phyloP scores from a whole-genome alignment of 345 rosid genomes.

The rapeseed (Brassica napus) region DNA sequence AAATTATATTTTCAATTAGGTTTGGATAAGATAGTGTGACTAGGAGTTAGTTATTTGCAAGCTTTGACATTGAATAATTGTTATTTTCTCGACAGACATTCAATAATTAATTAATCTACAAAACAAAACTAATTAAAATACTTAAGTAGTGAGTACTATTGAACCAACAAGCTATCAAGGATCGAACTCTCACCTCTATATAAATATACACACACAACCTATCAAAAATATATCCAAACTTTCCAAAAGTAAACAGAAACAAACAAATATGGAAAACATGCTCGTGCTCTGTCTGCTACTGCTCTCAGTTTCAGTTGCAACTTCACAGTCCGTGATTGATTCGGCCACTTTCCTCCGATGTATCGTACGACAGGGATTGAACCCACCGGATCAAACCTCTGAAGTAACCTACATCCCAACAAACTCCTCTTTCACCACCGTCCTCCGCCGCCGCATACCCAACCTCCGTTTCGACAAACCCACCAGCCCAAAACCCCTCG shows the following conservation, averaged over 20 bases:
- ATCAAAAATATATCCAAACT: slow-evolving; percentile 3
- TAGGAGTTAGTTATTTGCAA: neutral
- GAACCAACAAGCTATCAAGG: neutral
- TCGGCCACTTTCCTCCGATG: slow-evolving; percentile 11
- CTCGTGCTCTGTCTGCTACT: neutral
- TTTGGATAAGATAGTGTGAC: slow-evolving; percentile 1
- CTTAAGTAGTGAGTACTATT: neutral
- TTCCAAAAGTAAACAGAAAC: neutral
- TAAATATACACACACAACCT: neutral
- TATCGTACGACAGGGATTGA: neutral
- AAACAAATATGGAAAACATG: slow-evolving; percentile 1
- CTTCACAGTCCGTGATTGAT: slow-evolving; percentile 28
- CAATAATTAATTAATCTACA: neutral
- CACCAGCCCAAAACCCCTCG: slow-evolving; percentile 46
- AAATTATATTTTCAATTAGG: neutral
- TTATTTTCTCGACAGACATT: neutral
- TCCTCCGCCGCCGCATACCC: slow-evolving; percentile 40
- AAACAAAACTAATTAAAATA: neutral
- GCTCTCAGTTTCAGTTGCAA: slow-evolving; percentile 6
- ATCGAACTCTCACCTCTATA: neutral
- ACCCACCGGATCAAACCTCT: slow-evolving; percentile 17
- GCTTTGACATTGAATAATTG: neutral
- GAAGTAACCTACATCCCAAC: slow-evolving; percentile 25
- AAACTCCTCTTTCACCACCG: slow-evolving; percentile 37
- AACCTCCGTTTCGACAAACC: slow-evolving; percentile 48